Percentiles rank a stretch among this genome's conserved stretches.
These are phyloP conservation scores for Linderniella brevidens DNA, from an alignment of 257 asterid species.

Conservation along the genomic window DNA sequence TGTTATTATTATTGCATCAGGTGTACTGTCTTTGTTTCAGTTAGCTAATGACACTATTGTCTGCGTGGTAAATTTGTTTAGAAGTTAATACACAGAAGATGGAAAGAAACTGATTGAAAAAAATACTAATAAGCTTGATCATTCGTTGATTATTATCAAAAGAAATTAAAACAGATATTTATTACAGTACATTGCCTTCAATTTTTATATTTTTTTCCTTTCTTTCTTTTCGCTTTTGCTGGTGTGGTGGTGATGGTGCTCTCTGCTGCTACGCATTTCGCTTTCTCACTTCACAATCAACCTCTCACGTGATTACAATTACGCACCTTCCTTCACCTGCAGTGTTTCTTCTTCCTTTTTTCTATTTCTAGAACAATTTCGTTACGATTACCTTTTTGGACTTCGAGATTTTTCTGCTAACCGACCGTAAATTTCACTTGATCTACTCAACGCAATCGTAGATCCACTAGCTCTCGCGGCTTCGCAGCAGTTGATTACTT, in stretches of 20 bases:
- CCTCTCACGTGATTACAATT: constrained; percentile 47
- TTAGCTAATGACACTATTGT: no score
- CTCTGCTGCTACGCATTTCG: constrained; percentile 40
- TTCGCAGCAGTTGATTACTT: constrained; percentile 10
- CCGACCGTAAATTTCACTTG: constrained; percentile 23
- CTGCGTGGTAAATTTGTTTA: no score
- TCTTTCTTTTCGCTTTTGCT: constrained; percentile 9
- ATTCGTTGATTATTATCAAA: no score
- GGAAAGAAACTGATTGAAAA: no score
- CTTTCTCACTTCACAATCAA: constrained; percentile 50
- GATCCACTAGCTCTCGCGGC: constrained; percentile 22
- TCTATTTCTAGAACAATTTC: constrained; percentile 15
- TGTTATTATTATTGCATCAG: no score
- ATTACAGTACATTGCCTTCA: not conserved
- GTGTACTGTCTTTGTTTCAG: no score
- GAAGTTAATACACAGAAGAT: no score
- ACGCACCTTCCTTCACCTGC: constrained; percentile 20
- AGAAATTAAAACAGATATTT: no score
- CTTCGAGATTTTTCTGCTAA: constrained; percentile 5
- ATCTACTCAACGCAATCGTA: constrained; percentile 20
- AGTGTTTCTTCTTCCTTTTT: constrained; percentile 9
- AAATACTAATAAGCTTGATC: no score
- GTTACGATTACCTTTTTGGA: constrained; percentile 9
- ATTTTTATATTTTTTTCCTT: not conserved
- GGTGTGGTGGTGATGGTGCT: constrained; percentile 21